Conservation (phyloP, 192 early-diverging fungal genomes). For the Geranomyces variabilis region DNA sequence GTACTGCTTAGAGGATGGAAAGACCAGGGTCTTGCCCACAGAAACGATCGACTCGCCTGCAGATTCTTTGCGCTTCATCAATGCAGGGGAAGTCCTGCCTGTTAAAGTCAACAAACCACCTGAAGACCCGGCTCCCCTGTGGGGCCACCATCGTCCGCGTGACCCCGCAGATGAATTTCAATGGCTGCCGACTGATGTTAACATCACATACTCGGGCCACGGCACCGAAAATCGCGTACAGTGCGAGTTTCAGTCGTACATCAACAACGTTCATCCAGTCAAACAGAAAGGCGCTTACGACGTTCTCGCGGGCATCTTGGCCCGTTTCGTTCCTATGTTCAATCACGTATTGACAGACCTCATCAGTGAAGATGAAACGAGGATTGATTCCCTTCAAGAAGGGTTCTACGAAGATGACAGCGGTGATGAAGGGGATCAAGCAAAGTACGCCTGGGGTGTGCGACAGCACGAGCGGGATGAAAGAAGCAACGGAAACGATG, state of each 20-base stretch:
- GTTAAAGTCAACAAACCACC: neutral
- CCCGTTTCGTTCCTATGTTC: neutral
- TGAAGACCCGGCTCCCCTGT: neutral
- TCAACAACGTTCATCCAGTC: conserved; percentile 73
- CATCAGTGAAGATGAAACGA: neutral
- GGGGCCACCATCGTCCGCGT: neutral
- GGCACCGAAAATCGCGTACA: conserved; percentile 5
- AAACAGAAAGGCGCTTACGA: neutral
- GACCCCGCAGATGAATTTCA: neutral
- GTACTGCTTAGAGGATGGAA: conserved; percentile 26
- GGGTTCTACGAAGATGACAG: too few species aligned
- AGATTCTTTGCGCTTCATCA: conserved; percentile 1
- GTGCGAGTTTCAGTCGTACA: conserved; percentile 58
- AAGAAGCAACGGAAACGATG: too few species aligned
- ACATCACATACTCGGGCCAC: conserved; percentile 54
- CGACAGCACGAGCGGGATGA: too few species aligned
- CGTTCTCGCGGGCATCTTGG: neutral
- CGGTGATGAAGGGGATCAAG: too few species aligned
- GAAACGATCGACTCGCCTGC: neutral
- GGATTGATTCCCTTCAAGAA: neutral
- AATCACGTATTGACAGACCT: neutral
- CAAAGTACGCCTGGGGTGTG: too few species aligned
- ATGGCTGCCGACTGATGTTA: conserved; percentile 61
- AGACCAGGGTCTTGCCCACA: neutral
- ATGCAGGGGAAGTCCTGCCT: conserved; percentile 6